Evolutionary conservation across 2,329 filamentous ascomycete species (phyloP).

Genomic region (Chrysoporthe austroafricana): DNA sequence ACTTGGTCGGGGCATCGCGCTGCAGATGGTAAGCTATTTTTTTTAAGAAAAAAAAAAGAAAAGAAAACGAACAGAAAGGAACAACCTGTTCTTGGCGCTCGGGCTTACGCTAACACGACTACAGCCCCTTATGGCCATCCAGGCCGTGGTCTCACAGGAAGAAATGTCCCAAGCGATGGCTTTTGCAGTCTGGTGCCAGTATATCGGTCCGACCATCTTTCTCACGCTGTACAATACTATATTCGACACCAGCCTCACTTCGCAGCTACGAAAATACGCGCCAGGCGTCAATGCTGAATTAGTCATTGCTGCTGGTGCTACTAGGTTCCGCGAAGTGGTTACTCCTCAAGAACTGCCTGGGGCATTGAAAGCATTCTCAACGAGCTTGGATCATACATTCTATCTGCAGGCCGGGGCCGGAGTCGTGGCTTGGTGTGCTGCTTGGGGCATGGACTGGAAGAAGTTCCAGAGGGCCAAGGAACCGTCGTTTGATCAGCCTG

Average conservation of each 20-base stretch:
- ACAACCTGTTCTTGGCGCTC: too few relatives aligned
- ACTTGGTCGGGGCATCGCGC: slow-evolving; percentile 33
- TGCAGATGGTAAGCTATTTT: slow-evolving; percentile 29
- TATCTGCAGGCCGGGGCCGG: slow-evolving; percentile 28
- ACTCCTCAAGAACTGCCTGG: slow-evolving; percentile 36
- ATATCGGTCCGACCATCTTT: slow-evolving; percentile 22
- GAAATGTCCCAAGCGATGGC: slow-evolving; percentile 22
- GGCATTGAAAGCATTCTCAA: slow-evolving; percentile 47
- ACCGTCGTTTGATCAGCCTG: not conserved
- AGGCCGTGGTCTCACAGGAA: slow-evolving; percentile 17
- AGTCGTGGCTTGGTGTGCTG: slow-evolving; percentile 13
- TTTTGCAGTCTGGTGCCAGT: slow-evolving; percentile 21
- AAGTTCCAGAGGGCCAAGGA: slow-evolving; percentile 37
- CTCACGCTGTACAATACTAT: slow-evolving; percentile 34
- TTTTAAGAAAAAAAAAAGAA: not conserved
- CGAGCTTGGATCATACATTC: slow-evolving; percentile 39
- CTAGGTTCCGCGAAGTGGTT: slow-evolving; percentile 42
- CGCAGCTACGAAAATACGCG: not conserved
- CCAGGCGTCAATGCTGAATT: slow-evolving; percentile 34
- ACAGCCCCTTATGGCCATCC: slow-evolving; percentile 18
- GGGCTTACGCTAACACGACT: too few relatives aligned
- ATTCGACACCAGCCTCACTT: slow-evolving; percentile 32
- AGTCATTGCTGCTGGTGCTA: slow-evolving; percentile 49
- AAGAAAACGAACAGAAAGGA: too few relatives aligned
- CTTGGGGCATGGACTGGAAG: slow-evolving; percentile 33